A percentile compares a stretch with the other conserved stretches of the same genome.
Evolutionary conservation across 78 protist genomes (phyloP).

Genomic region (Dictyostelium purpureum): DNA sequence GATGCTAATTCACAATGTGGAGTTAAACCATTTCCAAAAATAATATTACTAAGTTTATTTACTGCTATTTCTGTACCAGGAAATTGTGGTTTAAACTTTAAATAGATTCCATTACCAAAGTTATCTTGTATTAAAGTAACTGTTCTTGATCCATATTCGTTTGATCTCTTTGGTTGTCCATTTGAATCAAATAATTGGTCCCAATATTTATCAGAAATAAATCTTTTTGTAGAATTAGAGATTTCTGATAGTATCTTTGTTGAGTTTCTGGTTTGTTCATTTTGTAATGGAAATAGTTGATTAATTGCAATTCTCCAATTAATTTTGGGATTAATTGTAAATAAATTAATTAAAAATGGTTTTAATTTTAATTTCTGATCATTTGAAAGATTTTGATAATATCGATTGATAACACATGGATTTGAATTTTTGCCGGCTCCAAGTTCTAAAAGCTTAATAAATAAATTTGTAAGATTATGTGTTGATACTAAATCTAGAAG

Average conservation of each 20-base stretch:
- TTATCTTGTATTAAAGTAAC: neutral
- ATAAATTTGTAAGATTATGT: neutral
- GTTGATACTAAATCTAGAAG: neutral
- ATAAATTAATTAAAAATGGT: neutral
- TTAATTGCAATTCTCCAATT: neutral
- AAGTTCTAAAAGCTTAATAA: neutral
- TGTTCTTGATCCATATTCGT: neutral
- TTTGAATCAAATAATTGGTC: neutral
- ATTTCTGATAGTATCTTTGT: neutral
- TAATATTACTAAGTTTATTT: neutral
- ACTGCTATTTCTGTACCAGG: neutral
- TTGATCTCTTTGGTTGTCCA: neutral
- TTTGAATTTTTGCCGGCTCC: neutral
- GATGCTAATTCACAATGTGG: neutral
- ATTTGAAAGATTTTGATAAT: neutral
- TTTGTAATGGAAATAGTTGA: neutral
- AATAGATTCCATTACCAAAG: neutral
- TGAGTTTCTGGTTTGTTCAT: too few species aligned
- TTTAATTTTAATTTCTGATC: neutral
- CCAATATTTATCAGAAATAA: neutral
- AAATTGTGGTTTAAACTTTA: slow-evolving; percentile 3
- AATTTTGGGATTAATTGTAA: neutral
- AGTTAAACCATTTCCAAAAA: neutral
- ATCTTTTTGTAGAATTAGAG: neutral
- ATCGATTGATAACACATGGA: neutral